Conservation (phyloP, 2,329 filamentous ascomycete genomes). For the Geosmithia morbida region DNA sequence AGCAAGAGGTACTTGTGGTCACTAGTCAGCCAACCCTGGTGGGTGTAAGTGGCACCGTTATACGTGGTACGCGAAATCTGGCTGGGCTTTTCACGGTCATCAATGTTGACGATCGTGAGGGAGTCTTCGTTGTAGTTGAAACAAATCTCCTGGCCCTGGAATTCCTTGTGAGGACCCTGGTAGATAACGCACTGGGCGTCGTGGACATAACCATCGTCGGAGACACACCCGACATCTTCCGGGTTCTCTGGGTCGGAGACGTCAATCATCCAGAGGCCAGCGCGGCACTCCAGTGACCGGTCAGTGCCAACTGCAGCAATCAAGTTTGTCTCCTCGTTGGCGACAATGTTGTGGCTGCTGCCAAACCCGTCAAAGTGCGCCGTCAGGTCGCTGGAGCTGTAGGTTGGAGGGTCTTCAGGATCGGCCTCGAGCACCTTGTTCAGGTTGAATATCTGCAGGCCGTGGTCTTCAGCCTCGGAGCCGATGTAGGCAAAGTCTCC, state of each 20-base stretch:
- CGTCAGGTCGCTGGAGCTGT: constrained; percentile 15
- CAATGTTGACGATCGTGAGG: constrained; percentile 26
- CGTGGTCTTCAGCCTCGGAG: constrained; percentile 30
- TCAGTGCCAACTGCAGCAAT: constrained; percentile 25
- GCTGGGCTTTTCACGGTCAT: constrained; percentile 25
- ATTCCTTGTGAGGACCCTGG: constrained; percentile 20
- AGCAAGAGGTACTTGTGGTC: constrained; percentile 25
- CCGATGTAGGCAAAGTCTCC: constrained; percentile 20
- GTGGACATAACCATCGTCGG: constrained; percentile 32
- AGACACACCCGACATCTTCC: constrained; percentile 28
- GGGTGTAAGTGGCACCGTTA: constrained; percentile 37
- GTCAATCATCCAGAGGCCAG: constrained; percentile 38
- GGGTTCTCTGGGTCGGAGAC: constrained; percentile 35
- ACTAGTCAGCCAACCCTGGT: constrained; percentile 38
- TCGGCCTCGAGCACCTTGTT: constrained; percentile 31
- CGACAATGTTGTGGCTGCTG: constrained; percentile 31
- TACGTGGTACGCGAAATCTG: constrained; percentile 38
- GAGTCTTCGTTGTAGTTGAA: constrained; percentile 12
- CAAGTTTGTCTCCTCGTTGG: constrained; percentile 29
- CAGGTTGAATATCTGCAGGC: constrained; percentile 50
- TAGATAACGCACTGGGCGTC: constrained; percentile 36
- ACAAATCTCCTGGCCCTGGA: constrained; percentile 7
- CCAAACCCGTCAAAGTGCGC: constrained; percentile 14
- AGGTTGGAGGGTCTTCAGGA: constrained; percentile 17
- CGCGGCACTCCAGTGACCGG: constrained; percentile 23